Percentiles rank a stretch among this genome's conserved stretches.
Evolutionary conservation across 2,329 filamentous ascomycete genomes (phyloP).

Genomic region (Monilinia laxa): DNA sequence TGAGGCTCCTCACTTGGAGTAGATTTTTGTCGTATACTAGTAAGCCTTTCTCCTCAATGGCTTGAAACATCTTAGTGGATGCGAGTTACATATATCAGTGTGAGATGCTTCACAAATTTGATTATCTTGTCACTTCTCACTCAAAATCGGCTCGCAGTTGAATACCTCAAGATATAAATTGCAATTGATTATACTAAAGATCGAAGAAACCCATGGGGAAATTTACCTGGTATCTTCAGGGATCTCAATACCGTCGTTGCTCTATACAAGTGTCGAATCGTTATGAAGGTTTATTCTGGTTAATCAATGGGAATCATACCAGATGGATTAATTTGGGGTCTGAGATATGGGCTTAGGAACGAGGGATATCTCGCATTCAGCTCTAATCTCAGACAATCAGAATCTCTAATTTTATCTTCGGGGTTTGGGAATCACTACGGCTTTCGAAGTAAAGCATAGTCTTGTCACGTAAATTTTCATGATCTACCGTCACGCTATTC

Average conservation of each 20-base stretch:
- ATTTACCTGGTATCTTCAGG: too few relatives aligned
- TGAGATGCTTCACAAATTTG: too few relatives aligned
- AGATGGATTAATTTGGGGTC: slow-evolving; percentile 1
- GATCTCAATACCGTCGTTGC: not conserved
- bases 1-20: too few relatives aligned
- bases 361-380: too few relatives aligned
- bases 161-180: too few relatives aligned
- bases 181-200: too few relatives aligned
- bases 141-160: too few relatives aligned
- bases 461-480: too few relatives aligned
- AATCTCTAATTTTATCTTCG: not conserved
- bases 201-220: too few relatives aligned
- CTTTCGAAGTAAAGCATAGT: slow-evolving; percentile 1
- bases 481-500: too few relatives aligned
- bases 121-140: too few relatives aligned
- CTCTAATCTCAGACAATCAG: not conserved
- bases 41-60: not conserved
- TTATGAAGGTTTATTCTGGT: not conserved
- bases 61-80: not conserved
- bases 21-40: too few relatives aligned
- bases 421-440: not conserved
- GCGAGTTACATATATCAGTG: not conserved
- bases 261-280: not conserved
- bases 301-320: not conserved
- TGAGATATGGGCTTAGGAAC: not conserved